phyloP scores from a whole-genome alignment of 2,329 filamentous ascomycete species.

The Colletotrichum abscissum region DNA sequence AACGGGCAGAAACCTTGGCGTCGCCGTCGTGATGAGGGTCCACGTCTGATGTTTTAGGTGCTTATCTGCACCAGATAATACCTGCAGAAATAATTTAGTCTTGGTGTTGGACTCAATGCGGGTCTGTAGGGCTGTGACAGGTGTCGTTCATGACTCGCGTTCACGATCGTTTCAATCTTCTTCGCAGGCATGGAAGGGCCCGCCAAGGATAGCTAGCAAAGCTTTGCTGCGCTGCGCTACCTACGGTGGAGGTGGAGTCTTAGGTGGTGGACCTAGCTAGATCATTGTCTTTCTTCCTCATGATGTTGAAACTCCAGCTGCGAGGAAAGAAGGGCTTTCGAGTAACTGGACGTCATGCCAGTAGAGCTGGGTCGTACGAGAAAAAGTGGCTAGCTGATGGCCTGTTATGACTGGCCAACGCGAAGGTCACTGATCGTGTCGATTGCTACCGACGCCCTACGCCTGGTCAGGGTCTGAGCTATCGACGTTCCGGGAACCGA shows the following conservation, averaged over 20 bases:
- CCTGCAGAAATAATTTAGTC: neutral
- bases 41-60: neutral
- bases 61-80: neutral
- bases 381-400: no score
- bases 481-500: neutral
- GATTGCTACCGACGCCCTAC: neutral
- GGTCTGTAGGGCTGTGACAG: conserved; percentile 22
- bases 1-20: neutral
- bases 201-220: neutral
- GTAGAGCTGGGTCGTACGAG: no score
- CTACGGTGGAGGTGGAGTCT: neutral
- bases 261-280: neutral
- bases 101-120: neutral
- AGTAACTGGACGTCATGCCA: neutral
- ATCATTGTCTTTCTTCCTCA: no score
- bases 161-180: neutral
- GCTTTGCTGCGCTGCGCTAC: neutral
- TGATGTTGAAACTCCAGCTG: neutral
- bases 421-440: neutral
- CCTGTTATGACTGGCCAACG: neutral
- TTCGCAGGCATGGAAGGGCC: neutral
- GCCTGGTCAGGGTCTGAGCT: neutral
- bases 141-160: conserved; percentile 17
- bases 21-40: neutral
- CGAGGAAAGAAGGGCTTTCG: no score